phyloP scores from a whole-genome alignment of 179 eudicot genomes.

The Actinidia arguta region DNA sequence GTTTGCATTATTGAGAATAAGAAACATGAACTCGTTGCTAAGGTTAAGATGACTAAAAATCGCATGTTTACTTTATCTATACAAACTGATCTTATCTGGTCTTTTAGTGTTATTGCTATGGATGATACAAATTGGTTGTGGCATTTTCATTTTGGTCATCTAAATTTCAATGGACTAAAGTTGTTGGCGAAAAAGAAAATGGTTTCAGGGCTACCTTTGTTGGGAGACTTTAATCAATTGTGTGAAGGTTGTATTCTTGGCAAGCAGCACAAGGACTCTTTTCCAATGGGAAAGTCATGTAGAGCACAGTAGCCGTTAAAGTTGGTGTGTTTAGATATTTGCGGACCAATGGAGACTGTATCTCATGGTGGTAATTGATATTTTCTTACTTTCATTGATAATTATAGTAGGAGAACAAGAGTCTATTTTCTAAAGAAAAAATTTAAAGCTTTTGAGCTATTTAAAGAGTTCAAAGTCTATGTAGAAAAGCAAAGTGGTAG shows the following conservation, averaged over 20 bases:
- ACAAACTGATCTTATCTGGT: slow-evolving; percentile 7
- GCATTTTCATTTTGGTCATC: slow-evolving; percentile 24
- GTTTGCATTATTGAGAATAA: slow-evolving; percentile 13
- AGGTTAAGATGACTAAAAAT: slow-evolving; percentile 6
- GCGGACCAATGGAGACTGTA: slow-evolving; percentile 13
- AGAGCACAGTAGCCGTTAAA: slow-evolving; percentile 1
- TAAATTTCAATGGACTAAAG: neutral
- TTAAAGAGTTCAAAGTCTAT: slow-evolving; percentile 24
- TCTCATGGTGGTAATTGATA: slow-evolving; percentile 20
- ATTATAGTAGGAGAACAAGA: slow-evolving; percentile 20
- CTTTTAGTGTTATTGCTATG: slow-evolving; percentile 13
- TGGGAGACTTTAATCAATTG: slow-evolving; percentile 7
- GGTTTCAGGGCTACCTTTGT: slow-evolving; percentile 23
- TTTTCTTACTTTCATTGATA: slow-evolving; percentile 30
- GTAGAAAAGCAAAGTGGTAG: slow-evolving; percentile 23
- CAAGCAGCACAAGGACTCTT: slow-evolving; percentile 5
- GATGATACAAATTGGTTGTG: slow-evolving; percentile 18
- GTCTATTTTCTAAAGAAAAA: slow-evolving; percentile 1
- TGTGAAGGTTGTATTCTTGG: slow-evolving; percentile 25
- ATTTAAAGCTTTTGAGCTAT: neutral
- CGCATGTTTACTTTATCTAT: slow-evolving; percentile 18
- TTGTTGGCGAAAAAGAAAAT: slow-evolving; percentile 8
- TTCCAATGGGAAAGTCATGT: slow-evolving; percentile 2
- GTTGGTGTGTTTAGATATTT: slow-evolving; percentile 15
- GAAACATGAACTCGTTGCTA: neutral